Evolutionary conservation across 108 stramenopile genomes (phyloP), one percentile per base, ranked within the genome.

Genomic region (Aurantiochytrium sp.): DNA sequence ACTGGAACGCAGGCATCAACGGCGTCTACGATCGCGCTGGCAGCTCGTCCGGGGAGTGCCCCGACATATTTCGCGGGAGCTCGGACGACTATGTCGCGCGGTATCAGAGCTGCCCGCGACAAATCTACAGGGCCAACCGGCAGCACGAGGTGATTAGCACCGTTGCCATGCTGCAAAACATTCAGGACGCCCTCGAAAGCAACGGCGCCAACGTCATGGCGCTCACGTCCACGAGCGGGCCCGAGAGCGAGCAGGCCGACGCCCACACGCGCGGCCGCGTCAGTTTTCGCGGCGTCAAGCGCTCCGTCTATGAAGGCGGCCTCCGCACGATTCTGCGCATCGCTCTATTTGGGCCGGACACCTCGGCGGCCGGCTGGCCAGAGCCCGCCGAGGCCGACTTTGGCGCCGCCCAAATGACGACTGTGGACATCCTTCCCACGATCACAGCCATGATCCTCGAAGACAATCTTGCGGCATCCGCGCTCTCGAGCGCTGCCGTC

Each of bases 191-290:
- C 24, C 10, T 65, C 32, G 59, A 65, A 27, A 19, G 59, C 59
- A 1, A 4, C 30, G 73, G 73, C 2, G 39, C 73, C 45, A 81
- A 48, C 27, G n/a, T 81, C 36, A 48, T 81, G 42, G 17, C 24
- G 21, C 73, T 81, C 73, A 81, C 73, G 12, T 81, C 73, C 30
- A 81, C 73, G 6, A 81, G 32, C 24, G 73, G 73, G 50, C 73
- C 73, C 6, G 73, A 81, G 24, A 81, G 73, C 32, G 73, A 81
- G 17, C 73, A 81, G 27, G 73, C 24, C 12, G 73, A 81, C 24
- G n/a, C 42, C 36, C 73, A 81, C 73, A 48, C 73, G 45, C 39
- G 73, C 45, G 45, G 36, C 12, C 39, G 42, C 39, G n/a, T 48
- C 1, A 22, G 45, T 12, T 81, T 81, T 48, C 10, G 73, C 6